Evolutionary conservation across 345 rosid genomes (phyloP), one percentile per base, ranked within the genome.

Genomic region (Jatropha curcas): DNA sequence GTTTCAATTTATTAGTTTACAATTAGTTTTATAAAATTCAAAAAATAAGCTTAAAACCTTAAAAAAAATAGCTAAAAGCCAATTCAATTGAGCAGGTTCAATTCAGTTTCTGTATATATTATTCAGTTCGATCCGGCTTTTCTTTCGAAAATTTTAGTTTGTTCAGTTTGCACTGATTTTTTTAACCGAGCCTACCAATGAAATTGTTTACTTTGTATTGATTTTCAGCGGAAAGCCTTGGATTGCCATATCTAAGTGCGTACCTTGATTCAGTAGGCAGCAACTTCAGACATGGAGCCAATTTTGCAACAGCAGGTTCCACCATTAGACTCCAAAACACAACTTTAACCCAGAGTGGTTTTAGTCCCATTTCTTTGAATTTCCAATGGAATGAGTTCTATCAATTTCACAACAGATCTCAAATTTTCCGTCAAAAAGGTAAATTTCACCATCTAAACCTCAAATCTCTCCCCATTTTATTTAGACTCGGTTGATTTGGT

Each of bases 241-340:
- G 87, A 35, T 60, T 92, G 41, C 93, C 97, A 8, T 85, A 84
- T 60, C 76, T 92, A 30, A 90, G 94, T 37, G 93, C 97, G 25
- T 92, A 84, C 65, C 90, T 94, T 10, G 96, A 92, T 34, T 81
- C 97, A 0, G 80, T 92, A 20, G 98, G 98, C 17, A 82, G 86
- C 60, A 91, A 90, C 83, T 94, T 92, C 79, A 86, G 74, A 59
- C 86, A 89, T 20, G 98, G 98, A 20, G 97, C 92, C 72, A 94
- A 92, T 81, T 94, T 92, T 27, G 98, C 98, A 12, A 92, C 97
- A 0, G 95, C 95, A 1, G 98, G 97, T 11, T 94, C 98, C 2
- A 90, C 97, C 51, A 81, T 94, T 46, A 85, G 94, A 76, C 94
- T 92, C 46, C 88, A 81, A 67, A 92, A 92, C 84, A 72, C 87